These are phyloP conservation scores for Mycosphaerella sp. DNA, from an alignment of 2,329 filamentous ascomycete genomes.

Conservation along the genomic window DNA sequence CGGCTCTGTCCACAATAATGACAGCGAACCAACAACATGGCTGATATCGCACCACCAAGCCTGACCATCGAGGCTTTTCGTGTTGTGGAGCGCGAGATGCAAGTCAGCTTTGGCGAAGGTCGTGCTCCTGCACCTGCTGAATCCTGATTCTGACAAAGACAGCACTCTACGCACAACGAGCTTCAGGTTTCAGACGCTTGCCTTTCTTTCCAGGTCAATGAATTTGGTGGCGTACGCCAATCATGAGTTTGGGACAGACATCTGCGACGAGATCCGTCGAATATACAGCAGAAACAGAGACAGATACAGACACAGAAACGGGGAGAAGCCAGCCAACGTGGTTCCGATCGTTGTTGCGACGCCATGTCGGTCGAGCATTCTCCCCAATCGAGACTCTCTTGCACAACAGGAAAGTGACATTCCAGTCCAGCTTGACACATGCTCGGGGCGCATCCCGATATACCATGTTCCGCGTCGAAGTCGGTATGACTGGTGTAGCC, in stretches of 20 bases:
- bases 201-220: neutral
- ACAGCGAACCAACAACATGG: neutral
- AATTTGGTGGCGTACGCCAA: neutral
- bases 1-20: neutral
- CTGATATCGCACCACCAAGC: neutral
- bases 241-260: neutral
- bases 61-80: neutral
- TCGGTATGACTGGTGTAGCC: no score
- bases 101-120: neutral
- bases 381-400: no score
- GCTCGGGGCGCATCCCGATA: no score
- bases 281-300: neutral
- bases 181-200: neutral
- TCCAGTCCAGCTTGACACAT: no score
- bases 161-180: no score
- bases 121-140: neutral
- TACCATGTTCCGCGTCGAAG: no score
- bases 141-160: neutral
- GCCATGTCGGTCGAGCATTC: no score
- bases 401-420: no score
- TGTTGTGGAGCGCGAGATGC: neutral
- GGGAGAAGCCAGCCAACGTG: neutral
- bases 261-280: neutral
- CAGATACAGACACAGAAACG: no score
- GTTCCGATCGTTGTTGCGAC: no score